These are phyloP conservation scores for Trametes coccinea DNA, from an alignment of 768 basidiomycete species.

Conservation along the genomic window DNA sequence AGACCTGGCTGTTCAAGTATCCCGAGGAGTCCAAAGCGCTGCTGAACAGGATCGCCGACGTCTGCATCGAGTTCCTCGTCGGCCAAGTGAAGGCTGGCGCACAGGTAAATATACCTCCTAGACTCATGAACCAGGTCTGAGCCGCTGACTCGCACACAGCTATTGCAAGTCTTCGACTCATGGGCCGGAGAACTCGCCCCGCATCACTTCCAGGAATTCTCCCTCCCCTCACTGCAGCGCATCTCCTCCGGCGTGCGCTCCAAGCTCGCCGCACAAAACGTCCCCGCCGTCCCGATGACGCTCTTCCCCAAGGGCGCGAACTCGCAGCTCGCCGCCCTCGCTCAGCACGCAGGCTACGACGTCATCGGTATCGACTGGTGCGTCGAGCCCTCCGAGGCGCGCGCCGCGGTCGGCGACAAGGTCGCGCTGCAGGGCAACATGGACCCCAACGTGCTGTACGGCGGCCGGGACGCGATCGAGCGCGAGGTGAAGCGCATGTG, in stretches of 20 bases:
- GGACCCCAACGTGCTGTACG: conserved; percentile 87
- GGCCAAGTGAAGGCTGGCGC: conserved; percentile 95
- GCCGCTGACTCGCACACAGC: conserved; percentile 42
- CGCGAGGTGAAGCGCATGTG: conserved; percentile 80
- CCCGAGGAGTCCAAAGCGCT: conserved; percentile 82
- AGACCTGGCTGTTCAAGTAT: conserved; percentile 92
- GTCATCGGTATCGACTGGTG: conserved; percentile 92
- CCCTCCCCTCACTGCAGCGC: conserved; percentile 73
- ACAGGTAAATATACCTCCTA: conserved; percentile 60
- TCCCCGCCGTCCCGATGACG: conserved; percentile 75
- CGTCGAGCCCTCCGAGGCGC: conserved; percentile 73
- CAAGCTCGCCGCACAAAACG: conserved; percentile 51
- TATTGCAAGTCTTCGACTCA: conserved; percentile 97
- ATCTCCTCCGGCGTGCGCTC: conserved; percentile 71
- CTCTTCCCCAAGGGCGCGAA: conserved; percentile 96
- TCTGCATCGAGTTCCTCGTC: conserved; percentile 87
- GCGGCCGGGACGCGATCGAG: conserved; percentile 85
- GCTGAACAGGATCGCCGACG: conserved; percentile 77
- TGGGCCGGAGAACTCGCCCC: conserved; percentile 93
- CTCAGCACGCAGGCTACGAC: conserved; percentile 74
- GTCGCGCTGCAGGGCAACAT: conserved; percentile 90
- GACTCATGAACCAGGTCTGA: not conserved
- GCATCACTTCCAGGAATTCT: conserved; percentile 81
- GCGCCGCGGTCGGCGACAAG: conserved; percentile 56
- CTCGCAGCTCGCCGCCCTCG: conserved; percentile 59